Percentiles rank a stretch among this genome's conserved stretches.
These are phyloP conservation scores for Exophiala alcalophila DNA, from an alignment of 2,329 filamentous ascomycete genomes.

Conservation along the genomic window DNA sequence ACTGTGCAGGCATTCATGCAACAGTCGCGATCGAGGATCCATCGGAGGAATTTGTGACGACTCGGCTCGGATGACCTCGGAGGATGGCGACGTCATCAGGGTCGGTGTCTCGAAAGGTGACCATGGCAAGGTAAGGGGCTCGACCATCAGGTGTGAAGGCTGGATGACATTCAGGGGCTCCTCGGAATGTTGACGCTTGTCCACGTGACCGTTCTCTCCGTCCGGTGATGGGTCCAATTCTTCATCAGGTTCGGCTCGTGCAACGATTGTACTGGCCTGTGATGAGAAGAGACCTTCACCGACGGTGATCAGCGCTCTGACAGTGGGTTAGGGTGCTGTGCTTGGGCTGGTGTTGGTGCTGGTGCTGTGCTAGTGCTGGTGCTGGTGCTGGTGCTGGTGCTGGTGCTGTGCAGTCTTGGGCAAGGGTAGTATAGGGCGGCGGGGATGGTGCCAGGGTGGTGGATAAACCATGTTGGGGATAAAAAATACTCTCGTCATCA, in stretches of 20 bases:
- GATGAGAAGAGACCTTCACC: conserved; percentile 27
- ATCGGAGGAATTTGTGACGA: background rate
- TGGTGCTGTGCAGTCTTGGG: conserved; percentile 11
- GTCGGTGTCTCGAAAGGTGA: background rate
- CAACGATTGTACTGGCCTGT: conserved; percentile 20
- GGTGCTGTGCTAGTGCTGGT: conserved; percentile 14
- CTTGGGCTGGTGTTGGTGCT: conserved; percentile 21
- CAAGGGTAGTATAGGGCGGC: conserved; percentile 11
- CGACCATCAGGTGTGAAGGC: background rate
- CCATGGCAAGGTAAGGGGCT: background rate
- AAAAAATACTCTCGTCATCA: conserved; percentile 21
- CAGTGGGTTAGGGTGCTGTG: conserved; percentile 21
- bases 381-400: conserved; percentile 20
- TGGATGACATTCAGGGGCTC: conserved; percentile 1
- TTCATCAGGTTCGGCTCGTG: conserved; percentile 17
- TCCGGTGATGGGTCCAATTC: conserved; percentile 15
- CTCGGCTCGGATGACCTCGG: background rate
- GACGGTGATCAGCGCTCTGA: conserved; percentile 27
- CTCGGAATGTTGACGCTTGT: conserved; percentile 13
- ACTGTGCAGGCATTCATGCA: background rate
- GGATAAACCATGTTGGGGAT: conserved; percentile 20
- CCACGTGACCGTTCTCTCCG: conserved; percentile 21
- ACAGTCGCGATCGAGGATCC: conserved; percentile 1
- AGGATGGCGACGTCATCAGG: conserved; percentile 1
- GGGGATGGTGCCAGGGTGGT: conserved; percentile 20